These are phyloP conservation scores for Flueggea neowawraea DNA, from an alignment of 441 rosid genomes.

Conservation along the genomic window DNA sequence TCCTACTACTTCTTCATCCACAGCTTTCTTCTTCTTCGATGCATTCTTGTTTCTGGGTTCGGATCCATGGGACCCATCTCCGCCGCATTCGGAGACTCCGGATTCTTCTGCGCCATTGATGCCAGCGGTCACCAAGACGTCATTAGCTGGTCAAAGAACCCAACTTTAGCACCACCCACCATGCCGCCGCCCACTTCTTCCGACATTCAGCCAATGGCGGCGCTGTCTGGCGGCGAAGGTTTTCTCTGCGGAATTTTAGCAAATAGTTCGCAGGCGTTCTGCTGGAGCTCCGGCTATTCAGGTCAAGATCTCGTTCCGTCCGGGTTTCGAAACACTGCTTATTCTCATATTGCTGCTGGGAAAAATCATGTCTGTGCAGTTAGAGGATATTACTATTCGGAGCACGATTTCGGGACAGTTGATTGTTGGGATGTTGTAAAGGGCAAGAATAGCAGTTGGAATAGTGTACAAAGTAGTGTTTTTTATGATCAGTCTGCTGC, in stretches of 20 bases:
- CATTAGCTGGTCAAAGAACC: conserved; percentile 41
- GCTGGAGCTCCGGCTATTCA: conserved; percentile 40
- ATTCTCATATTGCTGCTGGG: conserved; percentile 26
- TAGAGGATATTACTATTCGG: conserved; percentile 21
- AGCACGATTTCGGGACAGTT: conserved; percentile 14
- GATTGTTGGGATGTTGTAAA: conserved; percentile 35
- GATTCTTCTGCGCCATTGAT: conserved; percentile 54
- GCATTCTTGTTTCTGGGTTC: conserved; percentile 47
- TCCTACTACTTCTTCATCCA: conserved; percentile 6
- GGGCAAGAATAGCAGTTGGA: conserved; percentile 28
- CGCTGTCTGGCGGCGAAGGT: conserved; percentile 55
- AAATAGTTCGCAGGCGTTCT: conserved; percentile 40
- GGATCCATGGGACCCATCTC: conserved; percentile 87
- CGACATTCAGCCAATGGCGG: conserved; percentile 29
- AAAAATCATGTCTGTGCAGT: conserved; percentile 23
- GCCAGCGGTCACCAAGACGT: conserved; percentile 51
- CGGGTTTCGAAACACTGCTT: conserved; percentile 34
- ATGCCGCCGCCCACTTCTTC: conserved; percentile 12
- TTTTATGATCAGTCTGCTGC: conserved; percentile 16
- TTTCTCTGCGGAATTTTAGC: conserved; percentile 45
- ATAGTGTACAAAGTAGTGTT: conserved; percentile 29
- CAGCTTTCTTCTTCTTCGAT: conserved; percentile 24
- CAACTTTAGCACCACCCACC: conserved; percentile 22
- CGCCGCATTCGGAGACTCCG: conserved; percentile 63
- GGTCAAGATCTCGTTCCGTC: conserved; percentile 37